Conservation (phyloP, 495 filamentous ascomycete genomes). For the Penicillium soppii region DNA sequence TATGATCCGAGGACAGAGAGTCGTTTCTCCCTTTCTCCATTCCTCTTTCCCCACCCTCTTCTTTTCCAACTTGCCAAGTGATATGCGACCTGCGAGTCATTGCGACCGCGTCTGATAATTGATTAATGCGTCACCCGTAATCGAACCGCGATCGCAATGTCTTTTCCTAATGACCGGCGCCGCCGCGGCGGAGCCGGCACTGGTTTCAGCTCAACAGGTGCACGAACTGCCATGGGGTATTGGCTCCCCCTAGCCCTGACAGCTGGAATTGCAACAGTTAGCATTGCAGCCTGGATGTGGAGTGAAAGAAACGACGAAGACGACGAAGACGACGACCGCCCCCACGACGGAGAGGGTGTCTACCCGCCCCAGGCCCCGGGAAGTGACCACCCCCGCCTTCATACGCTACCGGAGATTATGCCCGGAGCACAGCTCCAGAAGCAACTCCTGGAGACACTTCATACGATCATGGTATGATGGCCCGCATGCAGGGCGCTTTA, state of each 20-base stretch:
- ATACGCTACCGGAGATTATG: slow-evolving; percentile 30
- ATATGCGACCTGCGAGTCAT: slow-evolving; percentile 36
- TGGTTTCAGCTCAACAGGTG: slow-evolving; percentile 52
- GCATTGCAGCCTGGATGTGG: slow-evolving; percentile 89
- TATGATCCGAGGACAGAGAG: slow-evolving; percentile 33
- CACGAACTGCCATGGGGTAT: slow-evolving; percentile 71
- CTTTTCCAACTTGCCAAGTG: slow-evolving; percentile 21
- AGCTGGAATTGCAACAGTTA: slow-evolving; percentile 78
- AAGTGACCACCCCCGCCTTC: slow-evolving; percentile 29
- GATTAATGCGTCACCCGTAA: slow-evolving; percentile 32
- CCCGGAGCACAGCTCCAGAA: slow-evolving; percentile 29
- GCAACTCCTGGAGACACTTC: slow-evolving; percentile 31
- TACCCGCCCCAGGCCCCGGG: slow-evolving; percentile 35
- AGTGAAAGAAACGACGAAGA: slow-evolving; percentile 78
- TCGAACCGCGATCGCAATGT: slow-evolving; percentile 56
- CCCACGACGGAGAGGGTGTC: slow-evolving; percentile 30
- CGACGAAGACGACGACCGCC: slow-evolving; percentile 56
- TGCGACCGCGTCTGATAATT: slow-evolving; percentile 28
- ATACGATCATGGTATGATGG: slow-evolving; percentile 65
- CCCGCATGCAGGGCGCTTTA: slow-evolving; percentile 78
- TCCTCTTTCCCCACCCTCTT: slow-evolving; percentile 25
- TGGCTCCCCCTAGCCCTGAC: slow-evolving; percentile 85
- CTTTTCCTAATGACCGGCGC: slow-evolving; percentile 67
- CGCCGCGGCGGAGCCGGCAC: slow-evolving; percentile 56
- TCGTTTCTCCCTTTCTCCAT: slow-evolving; percentile 21